Percentiles rank a stretch among this genome's conserved stretches.
phyloP scores from a whole-genome alignment of 352 stramenopile species.

The Globisporangium cylindrosporum region DNA sequence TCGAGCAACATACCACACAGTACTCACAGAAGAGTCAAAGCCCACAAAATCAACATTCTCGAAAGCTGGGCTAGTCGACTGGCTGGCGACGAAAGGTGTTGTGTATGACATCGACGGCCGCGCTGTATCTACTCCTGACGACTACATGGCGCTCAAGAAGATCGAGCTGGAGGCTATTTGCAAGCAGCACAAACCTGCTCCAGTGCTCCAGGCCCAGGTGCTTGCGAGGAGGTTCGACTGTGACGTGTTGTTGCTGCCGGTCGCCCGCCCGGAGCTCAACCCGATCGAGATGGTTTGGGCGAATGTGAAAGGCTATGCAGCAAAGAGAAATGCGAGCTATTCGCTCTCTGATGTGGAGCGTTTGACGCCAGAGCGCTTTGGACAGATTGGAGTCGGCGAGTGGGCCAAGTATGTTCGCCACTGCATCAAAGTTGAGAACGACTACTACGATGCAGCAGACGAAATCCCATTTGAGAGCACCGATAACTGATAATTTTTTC shows the following conservation, averaged over 20 bases:
- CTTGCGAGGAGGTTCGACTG: constrained; percentile 15
- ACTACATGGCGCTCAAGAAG: constrained; percentile 14
- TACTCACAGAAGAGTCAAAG: no score
- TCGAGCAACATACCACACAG: no score
- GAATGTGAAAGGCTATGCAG: constrained; percentile 16
- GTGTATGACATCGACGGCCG: no score
- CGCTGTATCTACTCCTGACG: constrained; percentile 1
- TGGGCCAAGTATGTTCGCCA: constrained; percentile 5
- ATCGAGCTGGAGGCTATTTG: constrained; percentile 12
- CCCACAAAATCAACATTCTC: no score
- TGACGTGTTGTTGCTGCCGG: constrained; percentile 12
- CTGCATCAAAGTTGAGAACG: not conserved
- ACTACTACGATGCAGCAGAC: no score
- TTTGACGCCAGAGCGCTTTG: no score
- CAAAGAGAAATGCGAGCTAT: constrained; percentile 3
- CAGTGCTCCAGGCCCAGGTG: constrained; percentile 9
- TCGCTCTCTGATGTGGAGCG: no score
- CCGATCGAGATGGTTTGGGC: constrained; percentile 17
- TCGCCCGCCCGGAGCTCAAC: constrained; percentile 8
- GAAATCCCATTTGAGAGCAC: not conserved
- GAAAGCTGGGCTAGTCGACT: no score
- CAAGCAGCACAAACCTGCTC: constrained; percentile 16
- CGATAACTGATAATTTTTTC: not conserved
- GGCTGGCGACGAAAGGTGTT: no score
- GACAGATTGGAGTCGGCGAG: not conserved